phyloP scores from a whole-genome alignment of 345 rosid genomes.

The Lagerstroemia speciosa region DNA sequence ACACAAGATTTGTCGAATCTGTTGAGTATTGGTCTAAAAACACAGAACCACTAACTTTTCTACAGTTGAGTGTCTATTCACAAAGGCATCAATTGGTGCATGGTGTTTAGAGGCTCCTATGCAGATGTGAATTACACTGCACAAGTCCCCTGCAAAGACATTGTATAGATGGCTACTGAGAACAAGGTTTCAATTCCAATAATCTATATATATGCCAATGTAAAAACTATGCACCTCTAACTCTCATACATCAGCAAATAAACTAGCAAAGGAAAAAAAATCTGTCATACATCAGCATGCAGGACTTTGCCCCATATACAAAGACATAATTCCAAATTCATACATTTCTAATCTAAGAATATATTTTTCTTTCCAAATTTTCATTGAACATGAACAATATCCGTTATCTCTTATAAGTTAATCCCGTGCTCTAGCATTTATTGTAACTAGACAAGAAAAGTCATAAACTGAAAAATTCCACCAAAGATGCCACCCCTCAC shows the following conservation, averaged over 20 bases:
- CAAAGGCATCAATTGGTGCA: neutral
- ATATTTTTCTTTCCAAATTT: neutral
- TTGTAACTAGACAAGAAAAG: neutral
- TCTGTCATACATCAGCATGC: too few species aligned
- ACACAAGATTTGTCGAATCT: neutral
- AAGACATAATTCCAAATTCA: neutral
- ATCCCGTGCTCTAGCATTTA: neutral
- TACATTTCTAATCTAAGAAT: neutral
- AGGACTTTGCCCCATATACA: too few species aligned
- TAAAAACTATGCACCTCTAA: neutral
- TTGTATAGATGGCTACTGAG: neutral
- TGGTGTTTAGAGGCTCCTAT: neutral
- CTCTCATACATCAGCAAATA: neutral
- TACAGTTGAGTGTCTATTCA: neutral
- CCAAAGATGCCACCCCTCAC: neutral
- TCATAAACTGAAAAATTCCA: neutral
- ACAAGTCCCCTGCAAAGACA: neutral
- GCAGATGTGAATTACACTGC: neutral
- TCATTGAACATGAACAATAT: neutral
- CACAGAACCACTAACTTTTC: neutral
- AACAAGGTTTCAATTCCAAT: neutral
- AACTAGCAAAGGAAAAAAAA: neutral
- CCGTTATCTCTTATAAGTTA: neutral
- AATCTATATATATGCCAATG: neutral
- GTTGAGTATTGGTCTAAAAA: neutral